Conservation (phyloP, 2,329 filamentous ascomycete genomes). For the Neonectria punicea region DNA sequence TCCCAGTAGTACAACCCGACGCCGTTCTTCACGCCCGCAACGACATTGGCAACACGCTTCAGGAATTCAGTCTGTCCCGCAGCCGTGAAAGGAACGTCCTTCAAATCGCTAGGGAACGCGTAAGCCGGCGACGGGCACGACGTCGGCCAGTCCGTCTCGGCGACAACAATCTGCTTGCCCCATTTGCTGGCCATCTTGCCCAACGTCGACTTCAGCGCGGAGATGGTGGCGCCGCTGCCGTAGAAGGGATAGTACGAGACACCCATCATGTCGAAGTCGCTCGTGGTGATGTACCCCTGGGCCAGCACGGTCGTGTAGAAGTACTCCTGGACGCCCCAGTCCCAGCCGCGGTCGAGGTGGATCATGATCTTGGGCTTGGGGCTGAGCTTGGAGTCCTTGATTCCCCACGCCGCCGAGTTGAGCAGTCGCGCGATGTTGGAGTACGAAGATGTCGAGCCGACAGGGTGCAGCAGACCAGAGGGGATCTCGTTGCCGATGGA, state of each 20-base stretch:
- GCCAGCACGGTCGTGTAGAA: constrained; percentile 70
- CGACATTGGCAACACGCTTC: constrained; percentile 65
- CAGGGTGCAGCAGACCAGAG: constrained; percentile 72
- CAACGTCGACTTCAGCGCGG: constrained; percentile 64
- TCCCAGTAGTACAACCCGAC: constrained; percentile 79
- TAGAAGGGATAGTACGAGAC: constrained; percentile 82
- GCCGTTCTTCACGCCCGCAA: constrained; percentile 64
- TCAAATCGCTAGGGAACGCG: constrained; percentile 69
- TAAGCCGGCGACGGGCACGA: constrained; percentile 68
- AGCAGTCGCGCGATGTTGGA: constrained; percentile 72
- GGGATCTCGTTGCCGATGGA: constrained; percentile 81
- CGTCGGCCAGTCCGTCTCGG: constrained; percentile 77
- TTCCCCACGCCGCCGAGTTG: constrained; percentile 70
- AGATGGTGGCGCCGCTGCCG: constrained; percentile 66
- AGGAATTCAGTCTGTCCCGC: constrained; percentile 73
- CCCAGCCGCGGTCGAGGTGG: constrained; percentile 81
- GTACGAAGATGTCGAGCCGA: constrained; percentile 63
- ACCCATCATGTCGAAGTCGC: constrained; percentile 77
- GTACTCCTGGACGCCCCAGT: constrained; percentile 72
- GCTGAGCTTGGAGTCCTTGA: constrained; percentile 69
- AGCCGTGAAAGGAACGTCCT: constrained; percentile 68
- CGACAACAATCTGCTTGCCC: constrained; percentile 74
- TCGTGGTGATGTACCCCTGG: constrained; percentile 58
- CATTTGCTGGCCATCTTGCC: constrained; percentile 69
- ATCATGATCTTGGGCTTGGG: constrained; percentile 76